Conservation (phyloP, 805 yeast species). For the Debaryomyces hansenii region DNA sequence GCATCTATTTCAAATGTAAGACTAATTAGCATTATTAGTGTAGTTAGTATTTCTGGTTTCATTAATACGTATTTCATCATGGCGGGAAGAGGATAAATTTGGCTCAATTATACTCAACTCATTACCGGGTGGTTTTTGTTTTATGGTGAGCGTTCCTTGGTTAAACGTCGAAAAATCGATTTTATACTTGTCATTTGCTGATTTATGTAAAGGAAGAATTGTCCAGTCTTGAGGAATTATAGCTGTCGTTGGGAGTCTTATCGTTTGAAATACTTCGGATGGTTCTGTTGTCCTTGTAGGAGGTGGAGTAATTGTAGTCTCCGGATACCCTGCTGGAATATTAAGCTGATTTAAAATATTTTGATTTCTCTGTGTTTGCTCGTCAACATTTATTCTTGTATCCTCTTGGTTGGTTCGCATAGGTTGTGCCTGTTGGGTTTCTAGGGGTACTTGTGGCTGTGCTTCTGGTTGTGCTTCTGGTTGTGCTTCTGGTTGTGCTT, state of each 20-base stretch:
- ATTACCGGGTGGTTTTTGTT: background rate
- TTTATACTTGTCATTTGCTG: slow-evolving; percentile 9
- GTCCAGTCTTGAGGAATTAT: slow-evolving; percentile 32
- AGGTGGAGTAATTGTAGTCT: slow-evolving; percentile 2
- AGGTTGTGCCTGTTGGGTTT: background rate
- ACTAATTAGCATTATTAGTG: background rate
- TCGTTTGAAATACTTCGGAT: slow-evolving; percentile 12
- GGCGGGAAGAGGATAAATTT: background rate
- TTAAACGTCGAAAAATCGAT: slow-evolving; percentile 18
- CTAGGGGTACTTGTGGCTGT: background rate
- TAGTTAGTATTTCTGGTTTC: background rate
- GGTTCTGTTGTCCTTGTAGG: slow-evolving; percentile 1
- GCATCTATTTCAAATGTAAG: background rate
- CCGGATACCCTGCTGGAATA: background rate
- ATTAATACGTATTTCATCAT: background rate
- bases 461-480: background rate
- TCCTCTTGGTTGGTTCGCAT: background rate
- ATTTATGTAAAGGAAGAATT: slow-evolving; percentile 21
- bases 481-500: background rate
- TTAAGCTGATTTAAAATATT: background rate
- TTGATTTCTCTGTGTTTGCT: background rate
- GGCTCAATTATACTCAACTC: slow-evolving; percentile 3
- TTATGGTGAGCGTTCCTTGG: slow-evolving; percentile 15
- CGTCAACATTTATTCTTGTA: background rate
- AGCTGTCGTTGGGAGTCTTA: slow-evolving; percentile 24